These are phyloP conservation scores for Cyberlindnera maritima DNA, from an alignment of 805 yeast genomes.

Conservation along the genomic window DNA sequence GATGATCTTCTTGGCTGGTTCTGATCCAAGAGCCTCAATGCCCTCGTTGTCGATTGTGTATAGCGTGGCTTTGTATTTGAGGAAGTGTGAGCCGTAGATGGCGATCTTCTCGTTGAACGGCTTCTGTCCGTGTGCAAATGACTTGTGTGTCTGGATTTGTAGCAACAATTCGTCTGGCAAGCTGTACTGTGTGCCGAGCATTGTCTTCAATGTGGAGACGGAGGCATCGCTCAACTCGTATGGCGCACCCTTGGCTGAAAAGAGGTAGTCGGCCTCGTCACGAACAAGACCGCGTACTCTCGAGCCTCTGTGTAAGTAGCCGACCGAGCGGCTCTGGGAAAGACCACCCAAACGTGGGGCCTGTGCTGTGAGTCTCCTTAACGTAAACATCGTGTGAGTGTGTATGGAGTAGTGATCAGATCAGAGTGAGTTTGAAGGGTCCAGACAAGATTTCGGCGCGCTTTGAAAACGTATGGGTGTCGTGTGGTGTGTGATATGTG, in stretches of 20 bases:
- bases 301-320: constrained; percentile 41
- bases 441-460: not conserved
- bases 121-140: constrained; percentile 86
- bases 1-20: constrained; percentile 47
- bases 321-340: constrained; percentile 28
- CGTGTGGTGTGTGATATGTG: not conserved
- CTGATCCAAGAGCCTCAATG: constrained; percentile 57
- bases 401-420: not conserved
- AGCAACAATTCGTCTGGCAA: constrained; percentile 61
- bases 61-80: constrained; percentile 41
- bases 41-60: constrained; percentile 27
- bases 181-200: constrained; percentile 47
- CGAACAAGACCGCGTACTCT: constrained; percentile 71
- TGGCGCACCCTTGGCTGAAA: constrained; percentile 45
- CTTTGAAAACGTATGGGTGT: not conserved
- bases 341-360: not conserved
- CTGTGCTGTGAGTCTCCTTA: constrained; percentile 16
- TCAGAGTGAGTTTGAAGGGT: not conserved
- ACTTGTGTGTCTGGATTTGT: constrained; percentile 89
- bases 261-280: constrained; percentile 59
- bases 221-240: constrained; percentile 54
- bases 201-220: constrained; percentile 45
- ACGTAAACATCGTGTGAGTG: constrained; percentile 11
- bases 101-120: constrained; percentile 89
- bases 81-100: constrained; percentile 63